Conservation (phyloP, 148 eudicot species). For the Rhododendron simsii region DNA sequence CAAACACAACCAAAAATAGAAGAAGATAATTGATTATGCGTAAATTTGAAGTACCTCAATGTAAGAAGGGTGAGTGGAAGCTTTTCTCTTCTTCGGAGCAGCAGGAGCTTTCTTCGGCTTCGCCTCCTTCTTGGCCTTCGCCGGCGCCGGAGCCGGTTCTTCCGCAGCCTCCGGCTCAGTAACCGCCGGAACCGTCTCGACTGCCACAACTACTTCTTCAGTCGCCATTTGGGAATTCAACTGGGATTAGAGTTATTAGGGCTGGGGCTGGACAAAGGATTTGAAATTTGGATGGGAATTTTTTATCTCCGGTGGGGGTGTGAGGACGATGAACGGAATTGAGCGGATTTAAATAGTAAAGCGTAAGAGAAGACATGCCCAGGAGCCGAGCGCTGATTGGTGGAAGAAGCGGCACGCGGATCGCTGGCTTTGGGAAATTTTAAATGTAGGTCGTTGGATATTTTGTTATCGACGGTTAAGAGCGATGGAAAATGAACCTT, state of each 20-base stretch:
- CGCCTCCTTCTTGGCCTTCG: conserved; percentile 27
- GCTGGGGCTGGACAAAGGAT: conserved; percentile 9
- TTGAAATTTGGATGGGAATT: not conserved
- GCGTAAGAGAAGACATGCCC: conserved; percentile 13
- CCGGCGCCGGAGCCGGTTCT: conserved; percentile 14
- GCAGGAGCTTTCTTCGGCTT: conserved; percentile 29
- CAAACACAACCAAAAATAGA: not conserved
- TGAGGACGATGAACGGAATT: conserved; percentile 4
- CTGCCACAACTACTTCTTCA: conserved; percentile 36
- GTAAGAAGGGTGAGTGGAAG: conserved; percentile 51
- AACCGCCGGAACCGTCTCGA: conserved; percentile 23
- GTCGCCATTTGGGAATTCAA: conserved; percentile 35
- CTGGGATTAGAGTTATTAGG: conserved; percentile 7
- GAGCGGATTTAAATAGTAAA: conserved; percentile 47
- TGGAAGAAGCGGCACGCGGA: conserved; percentile 23
- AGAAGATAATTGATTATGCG: not conserved
- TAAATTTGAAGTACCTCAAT: conserved; percentile 27
- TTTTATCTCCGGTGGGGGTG: conserved; percentile 1
- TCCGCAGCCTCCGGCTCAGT: conserved; percentile 27
- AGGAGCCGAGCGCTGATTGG: conserved; percentile 32
- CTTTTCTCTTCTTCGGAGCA: conserved; percentile 22
- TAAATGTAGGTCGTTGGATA: conserved; percentile 33
- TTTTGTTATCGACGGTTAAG: conserved; percentile 35
- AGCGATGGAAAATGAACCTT: conserved; percentile 1
- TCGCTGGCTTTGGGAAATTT: conserved; percentile 16